These are phyloP conservation scores for Wickerhamomyces alni DNA, from an alignment of 805 yeast species.

Conservation along the genomic window DNA sequence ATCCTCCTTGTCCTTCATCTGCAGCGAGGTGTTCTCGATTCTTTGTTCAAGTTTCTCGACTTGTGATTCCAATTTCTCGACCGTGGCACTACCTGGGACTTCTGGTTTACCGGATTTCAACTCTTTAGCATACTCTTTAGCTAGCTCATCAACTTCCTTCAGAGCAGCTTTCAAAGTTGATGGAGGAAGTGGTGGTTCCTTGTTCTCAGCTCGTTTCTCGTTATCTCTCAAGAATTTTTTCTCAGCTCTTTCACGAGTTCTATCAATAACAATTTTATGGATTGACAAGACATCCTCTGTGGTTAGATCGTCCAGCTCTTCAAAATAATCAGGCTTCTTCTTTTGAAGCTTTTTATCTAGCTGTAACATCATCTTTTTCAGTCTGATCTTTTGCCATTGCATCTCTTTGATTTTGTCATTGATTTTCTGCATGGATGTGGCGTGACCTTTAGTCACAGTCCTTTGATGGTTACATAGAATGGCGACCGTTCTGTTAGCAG, in stretches of 20 bases:
- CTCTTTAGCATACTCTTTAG: slow-evolving; percentile 50
- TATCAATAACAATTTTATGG: slow-evolving; percentile 52
- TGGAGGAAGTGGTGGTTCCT: slow-evolving; percentile 45
- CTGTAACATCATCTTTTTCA: slow-evolving; percentile 62
- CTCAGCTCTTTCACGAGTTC: slow-evolving; percentile 57
- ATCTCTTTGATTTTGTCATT: slow-evolving; percentile 73
- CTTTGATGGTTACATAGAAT: slow-evolving; percentile 96
- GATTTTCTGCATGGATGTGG: slow-evolving; percentile 71
- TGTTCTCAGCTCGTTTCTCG: slow-evolving; percentile 60
- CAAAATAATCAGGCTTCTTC: slow-evolving; percentile 54
- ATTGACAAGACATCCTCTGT: slow-evolving; percentile 59
- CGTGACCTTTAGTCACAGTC: slow-evolving; percentile 82
- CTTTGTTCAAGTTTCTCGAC: slow-evolving; percentile 68
- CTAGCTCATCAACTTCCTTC: slow-evolving; percentile 45
- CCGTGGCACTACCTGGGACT: slow-evolving; percentile 39
- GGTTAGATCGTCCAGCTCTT: slow-evolving; percentile 59
- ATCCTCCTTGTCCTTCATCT: slow-evolving; percentile 87
- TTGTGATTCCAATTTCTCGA: slow-evolving; percentile 67
- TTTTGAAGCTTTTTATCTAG: slow-evolving; percentile 48
- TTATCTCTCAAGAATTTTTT: slow-evolving; percentile 72
- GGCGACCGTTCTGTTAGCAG: slow-evolving; percentile 94
- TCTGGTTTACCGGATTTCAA: slow-evolving; percentile 52
- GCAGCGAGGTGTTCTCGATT: slow-evolving; percentile 61
- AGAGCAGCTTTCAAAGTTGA: slow-evolving; percentile 55
- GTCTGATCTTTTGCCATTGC: slow-evolving; percentile 75